phyloP scores from a whole-genome alignment of 1,139 yeast species.

The Sugiyamaella sp. region DNA sequence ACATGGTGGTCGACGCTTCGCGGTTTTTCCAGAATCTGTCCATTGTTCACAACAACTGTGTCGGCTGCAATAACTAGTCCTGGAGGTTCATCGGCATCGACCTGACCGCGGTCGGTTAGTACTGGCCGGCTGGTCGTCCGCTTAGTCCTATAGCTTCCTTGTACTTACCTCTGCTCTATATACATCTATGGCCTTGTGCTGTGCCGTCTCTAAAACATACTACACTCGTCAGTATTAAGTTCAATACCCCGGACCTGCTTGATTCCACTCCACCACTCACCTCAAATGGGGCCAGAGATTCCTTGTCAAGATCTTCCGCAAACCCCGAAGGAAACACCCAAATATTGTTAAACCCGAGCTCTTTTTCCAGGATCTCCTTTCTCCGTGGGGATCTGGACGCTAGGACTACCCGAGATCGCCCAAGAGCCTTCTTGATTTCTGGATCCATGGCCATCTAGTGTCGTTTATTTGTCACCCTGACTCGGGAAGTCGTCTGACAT shows the following conservation, averaged over 20 bases:
- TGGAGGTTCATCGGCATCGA: conserved; percentile 44
- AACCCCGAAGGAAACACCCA: conserved; percentile 60
- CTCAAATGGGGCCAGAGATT: conserved; percentile 50
- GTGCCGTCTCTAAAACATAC: conserved; percentile 74
- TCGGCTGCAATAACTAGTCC: conserved; percentile 74
- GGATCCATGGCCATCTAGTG: conserved; percentile 8
- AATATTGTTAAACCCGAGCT: conserved; percentile 60
- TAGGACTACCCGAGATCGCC: conserved; percentile 50
- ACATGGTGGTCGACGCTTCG: conserved; percentile 54
- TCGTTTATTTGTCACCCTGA: background rate
- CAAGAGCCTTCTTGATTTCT: conserved; percentile 14
- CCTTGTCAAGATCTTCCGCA: conserved; percentile 72
- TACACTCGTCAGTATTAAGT: conserved; percentile 14
- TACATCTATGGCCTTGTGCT: conserved; percentile 64
- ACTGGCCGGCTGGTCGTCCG: background rate
- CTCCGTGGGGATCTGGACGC: conserved; percentile 90
- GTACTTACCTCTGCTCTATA: conserved; percentile 46
- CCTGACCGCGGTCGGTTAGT: conserved; percentile 21
- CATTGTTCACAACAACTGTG: conserved; percentile 70
- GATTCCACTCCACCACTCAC: conserved; percentile 31
- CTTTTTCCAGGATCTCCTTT: conserved; percentile 58
- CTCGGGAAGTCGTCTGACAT: background rate
- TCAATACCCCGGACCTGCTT: conserved; percentile 26
- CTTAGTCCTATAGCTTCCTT: conserved; percentile 18
- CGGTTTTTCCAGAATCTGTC: conserved; percentile 79